Conservation (phyloP, 306 rosid species). For the Trichosanthes truncata region DNA sequence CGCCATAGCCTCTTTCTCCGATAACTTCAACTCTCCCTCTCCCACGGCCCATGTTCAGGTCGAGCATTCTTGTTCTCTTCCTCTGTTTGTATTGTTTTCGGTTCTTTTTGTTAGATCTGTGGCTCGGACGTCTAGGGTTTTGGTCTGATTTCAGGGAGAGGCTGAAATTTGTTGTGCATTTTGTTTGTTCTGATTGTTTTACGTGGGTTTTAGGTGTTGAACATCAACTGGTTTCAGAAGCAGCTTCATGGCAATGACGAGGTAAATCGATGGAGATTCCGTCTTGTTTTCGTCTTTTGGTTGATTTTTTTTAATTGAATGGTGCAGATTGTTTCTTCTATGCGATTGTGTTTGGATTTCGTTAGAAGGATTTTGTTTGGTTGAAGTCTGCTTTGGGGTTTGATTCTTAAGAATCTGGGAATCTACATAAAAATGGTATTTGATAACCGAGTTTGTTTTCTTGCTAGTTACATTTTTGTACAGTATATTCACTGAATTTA, state of each 20-base stretch:
- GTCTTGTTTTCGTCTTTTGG: not conserved
- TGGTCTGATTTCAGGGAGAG: not conserved
- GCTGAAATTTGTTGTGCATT: not conserved
- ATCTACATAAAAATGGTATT: not conserved
- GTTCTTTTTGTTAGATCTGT: slow-evolving; percentile 9
- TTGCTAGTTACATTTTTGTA: not conserved
- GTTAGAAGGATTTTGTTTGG: not conserved
- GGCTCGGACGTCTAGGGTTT: not conserved
- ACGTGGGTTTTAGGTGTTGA: slow-evolving; percentile 30
- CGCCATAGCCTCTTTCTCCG: slow-evolving; percentile 58
- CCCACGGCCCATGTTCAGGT: slow-evolving; percentile 54
- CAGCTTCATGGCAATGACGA: slow-evolving; percentile 67
- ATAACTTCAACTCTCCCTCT: slow-evolving; percentile 44
- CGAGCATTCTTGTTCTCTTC: not conserved
- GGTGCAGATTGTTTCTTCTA: not conserved
- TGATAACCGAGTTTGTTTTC: not conserved
- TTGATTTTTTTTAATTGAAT: not conserved
- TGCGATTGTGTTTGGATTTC: not conserved
- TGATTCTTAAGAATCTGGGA: not conserved
- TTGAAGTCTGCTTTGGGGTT: not conserved
- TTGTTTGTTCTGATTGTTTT: not conserved
- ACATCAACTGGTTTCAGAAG: slow-evolving; percentile 59
- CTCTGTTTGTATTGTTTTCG: not conserved
- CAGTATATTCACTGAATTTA: not conserved
- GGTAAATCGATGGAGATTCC: slow-evolving; percentile 22